Evolutionary conservation across 75 land plant species (phyloP).

Genomic region (Selaginella moellendorffii): DNA sequence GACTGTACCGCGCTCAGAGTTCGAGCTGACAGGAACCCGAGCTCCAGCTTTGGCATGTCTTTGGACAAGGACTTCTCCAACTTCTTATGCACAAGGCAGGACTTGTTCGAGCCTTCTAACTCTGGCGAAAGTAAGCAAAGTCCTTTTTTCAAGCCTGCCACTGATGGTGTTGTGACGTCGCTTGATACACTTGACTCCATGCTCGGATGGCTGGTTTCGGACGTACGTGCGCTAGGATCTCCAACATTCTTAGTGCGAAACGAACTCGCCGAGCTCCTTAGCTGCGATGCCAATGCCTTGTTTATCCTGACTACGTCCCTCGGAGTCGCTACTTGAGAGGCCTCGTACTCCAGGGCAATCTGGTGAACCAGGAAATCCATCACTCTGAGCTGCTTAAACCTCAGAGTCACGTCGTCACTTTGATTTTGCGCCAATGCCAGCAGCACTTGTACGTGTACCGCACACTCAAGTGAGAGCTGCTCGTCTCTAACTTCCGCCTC

Average conservation of each 20-base stretch:
- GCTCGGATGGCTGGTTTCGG: no score
- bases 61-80: not conserved
- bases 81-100: not conserved
- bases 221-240: no score
- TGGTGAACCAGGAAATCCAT: constrained; percentile 27
- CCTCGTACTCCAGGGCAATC: constrained; percentile 23
- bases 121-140: not conserved
- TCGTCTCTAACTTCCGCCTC: constrained; percentile 4
- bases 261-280: not conserved
- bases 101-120: not conserved
- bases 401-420: constrained; percentile 11
- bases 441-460: constrained; percentile 12
- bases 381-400: constrained; percentile 13
- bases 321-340: constrained; percentile 17
- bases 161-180: no score
- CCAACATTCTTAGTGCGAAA: no score
- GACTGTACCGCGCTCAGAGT: not conserved
- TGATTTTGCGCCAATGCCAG: constrained; percentile 16
- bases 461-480: constrained; percentile 10
- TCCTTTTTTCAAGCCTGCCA: not conserved
- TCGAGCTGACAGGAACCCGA: not conserved
- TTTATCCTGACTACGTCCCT: constrained; percentile 3
- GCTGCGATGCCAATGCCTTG: not conserved
- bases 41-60: constrained; percentile 1
- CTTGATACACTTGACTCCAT: no score